Evolutionary conservation across 2,329 filamentous ascomycete genomes (phyloP).

Genomic region (Beauveria australis): DNA sequence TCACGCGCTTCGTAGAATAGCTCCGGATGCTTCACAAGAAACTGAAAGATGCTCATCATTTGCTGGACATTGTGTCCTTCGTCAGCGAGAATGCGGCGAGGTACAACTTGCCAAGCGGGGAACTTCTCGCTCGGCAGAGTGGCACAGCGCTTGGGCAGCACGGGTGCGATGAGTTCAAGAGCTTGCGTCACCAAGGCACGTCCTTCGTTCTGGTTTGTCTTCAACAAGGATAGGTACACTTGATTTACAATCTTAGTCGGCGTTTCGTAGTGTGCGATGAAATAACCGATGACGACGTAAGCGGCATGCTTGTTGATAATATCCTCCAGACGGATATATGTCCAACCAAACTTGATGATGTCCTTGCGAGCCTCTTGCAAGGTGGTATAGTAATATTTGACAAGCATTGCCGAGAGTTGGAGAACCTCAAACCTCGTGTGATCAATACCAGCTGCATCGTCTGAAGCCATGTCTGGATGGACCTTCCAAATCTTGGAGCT

Average conservation of each 20-base stretch:
- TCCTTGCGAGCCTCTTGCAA: constrained; percentile 92
- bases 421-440: constrained; percentile 94
- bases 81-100: constrained; percentile 83
- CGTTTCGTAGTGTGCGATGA: constrained; percentile 94
- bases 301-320: constrained; percentile 98
- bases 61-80: constrained; percentile 93
- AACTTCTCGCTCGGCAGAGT: constrained; percentile 60
- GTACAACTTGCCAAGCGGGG: constrained; percentile 82
- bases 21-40: constrained; percentile 84
- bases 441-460: constrained; percentile 82
- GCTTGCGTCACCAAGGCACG: constrained; percentile 88
- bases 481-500: constrained; percentile 92
- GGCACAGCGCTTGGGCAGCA: constrained; percentile 76
- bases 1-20: constrained; percentile 94
- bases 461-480: constrained; percentile 69
- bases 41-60: constrained; percentile 95
- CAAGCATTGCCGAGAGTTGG: constrained; percentile 86
- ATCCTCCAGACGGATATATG: constrained; percentile 95
- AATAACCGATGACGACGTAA: constrained; percentile 94
- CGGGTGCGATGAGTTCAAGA: constrained; percentile 88
- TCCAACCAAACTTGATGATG: constrained; percentile 99
- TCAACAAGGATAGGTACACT: constrained; percentile 84
- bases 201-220: constrained; percentile 92
- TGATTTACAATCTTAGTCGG: constrained; percentile 93
- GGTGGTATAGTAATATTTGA: constrained; percentile 87